Conservation (phyloP, 306 rosid species). For the Arachis stenosperma region DNA sequence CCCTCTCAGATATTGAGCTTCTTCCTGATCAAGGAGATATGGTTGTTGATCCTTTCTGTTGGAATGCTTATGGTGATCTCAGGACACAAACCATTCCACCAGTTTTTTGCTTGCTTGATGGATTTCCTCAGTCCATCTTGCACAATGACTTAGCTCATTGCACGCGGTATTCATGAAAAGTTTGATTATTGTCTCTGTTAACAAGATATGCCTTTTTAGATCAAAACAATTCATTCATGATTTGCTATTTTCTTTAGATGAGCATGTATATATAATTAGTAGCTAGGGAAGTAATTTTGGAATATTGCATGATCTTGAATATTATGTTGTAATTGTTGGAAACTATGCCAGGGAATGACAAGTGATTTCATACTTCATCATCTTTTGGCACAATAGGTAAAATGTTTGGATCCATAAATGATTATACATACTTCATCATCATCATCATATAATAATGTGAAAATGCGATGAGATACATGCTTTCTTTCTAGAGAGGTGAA, state of each 20-base stretch:
- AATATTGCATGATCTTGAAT: conserved; percentile 27
- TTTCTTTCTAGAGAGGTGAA: too few species aligned
- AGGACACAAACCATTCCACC: conserved; percentile 84
- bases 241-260: conserved; percentile 4
- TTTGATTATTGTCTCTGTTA: too few species aligned
- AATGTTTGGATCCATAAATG: too few species aligned
- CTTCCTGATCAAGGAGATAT: conserved; percentile 74
- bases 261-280: conserved; percentile 28
- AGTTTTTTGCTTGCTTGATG: conserved; percentile 74
- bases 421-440: too few species aligned
- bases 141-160: conserved; percentile 51
- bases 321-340: conserved; percentile 32
- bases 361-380: too few species aligned
- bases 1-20: conserved; percentile 88
- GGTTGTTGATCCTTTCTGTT: conserved; percentile 74
- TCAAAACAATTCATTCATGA: conserved; percentile 23
- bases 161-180: background rate
- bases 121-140: conserved; percentile 53
- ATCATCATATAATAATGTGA: too few species aligned
- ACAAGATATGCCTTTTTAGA: too few species aligned
- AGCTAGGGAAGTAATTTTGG: conserved; percentile 14
- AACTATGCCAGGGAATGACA: too few species aligned
- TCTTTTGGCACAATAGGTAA: too few species aligned
- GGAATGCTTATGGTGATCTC: conserved; percentile 87
- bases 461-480: too few species aligned